These are phyloP conservation scores for Cercis canadensis DNA, from an alignment of 306 rosid species.

Conservation along the genomic window DNA sequence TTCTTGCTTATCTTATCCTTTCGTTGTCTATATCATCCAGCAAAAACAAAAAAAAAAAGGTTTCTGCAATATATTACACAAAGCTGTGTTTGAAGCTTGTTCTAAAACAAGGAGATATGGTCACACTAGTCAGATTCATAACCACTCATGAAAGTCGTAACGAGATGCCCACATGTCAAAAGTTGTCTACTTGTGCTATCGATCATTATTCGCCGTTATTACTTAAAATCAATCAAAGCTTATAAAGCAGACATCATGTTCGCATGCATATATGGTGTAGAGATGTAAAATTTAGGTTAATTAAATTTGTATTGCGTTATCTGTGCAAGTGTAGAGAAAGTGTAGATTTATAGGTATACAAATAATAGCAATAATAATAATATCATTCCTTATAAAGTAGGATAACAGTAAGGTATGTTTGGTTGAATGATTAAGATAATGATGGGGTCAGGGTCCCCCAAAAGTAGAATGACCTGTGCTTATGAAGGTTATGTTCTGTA, in stretches of 20 bases:
- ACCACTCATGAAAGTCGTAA: conserved; percentile 56
- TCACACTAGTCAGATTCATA: conserved; percentile 49
- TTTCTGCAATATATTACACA: conserved; percentile 25
- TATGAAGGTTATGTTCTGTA: conserved; percentile 36
- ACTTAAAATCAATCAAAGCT: conserved; percentile 27
- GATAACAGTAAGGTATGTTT: conserved; percentile 41
- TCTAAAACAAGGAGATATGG: conserved; percentile 29
- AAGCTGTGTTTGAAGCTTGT: conserved; percentile 34
- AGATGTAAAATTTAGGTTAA: no score
- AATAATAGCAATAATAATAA: no score
- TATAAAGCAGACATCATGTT: no score
- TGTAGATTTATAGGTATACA: no score
- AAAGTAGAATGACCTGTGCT: conserved; percentile 39
- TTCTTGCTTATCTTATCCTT: no score
- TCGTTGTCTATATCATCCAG: no score
- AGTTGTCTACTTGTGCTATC: conserved; percentile 44
- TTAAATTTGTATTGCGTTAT: no score
- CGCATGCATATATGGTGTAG: no score
- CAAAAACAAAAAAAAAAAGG: background rate
- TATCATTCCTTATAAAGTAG: conserved; percentile 20
- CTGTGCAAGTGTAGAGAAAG: no score
- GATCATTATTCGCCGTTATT: conserved; percentile 47
- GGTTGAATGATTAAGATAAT: conserved; percentile 45
- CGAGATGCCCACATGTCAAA: conserved; percentile 33
- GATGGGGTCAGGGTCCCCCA: conserved; percentile 40